Conservation (phyloP, 2,329 filamentous ascomycete genomes). For the Penicillium sp. region DNA sequence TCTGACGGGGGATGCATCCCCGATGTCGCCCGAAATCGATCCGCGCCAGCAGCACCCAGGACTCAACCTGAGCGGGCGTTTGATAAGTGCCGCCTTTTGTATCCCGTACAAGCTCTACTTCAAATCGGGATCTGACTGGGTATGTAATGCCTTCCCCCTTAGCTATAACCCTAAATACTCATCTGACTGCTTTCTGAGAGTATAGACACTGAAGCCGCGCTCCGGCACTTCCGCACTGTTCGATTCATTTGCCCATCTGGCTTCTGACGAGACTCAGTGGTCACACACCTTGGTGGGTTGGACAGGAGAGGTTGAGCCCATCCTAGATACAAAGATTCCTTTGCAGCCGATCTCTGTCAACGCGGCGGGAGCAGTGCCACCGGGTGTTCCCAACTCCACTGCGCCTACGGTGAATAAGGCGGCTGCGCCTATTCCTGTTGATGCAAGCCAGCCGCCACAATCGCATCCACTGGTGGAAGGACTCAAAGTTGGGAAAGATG, state of each 20-base stretch:
- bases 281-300: conserved; percentile 89
- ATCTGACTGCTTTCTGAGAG: conserved; percentile 7
- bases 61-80: conserved; percentile 55
- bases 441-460: conserved; percentile 53
- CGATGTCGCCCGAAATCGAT: conserved; percentile 46
- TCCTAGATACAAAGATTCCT: conserved; percentile 24
- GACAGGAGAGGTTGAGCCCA: conserved; percentile 78
- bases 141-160: conserved; percentile 27
- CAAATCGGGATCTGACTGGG: conserved; percentile 52
- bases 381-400: conserved; percentile 30
- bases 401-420: conserved; percentile 60
- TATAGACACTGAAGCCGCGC: conserved; percentile 66
- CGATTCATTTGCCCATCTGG: conserved; percentile 82
- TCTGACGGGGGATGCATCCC: conserved; percentile 37
- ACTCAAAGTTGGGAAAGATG: conserved; percentile 63
- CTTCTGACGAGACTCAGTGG: conserved; percentile 78
- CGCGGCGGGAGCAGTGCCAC: conserved; percentile 19
- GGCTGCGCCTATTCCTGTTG: conserved; percentile 72
- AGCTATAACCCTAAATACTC: not conserved
- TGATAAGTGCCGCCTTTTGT: conserved; percentile 61
- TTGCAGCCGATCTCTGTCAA: conserved; percentile 31
- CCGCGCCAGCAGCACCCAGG: conserved; percentile 53
- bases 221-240: conserved; percentile 87
- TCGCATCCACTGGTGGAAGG: conserved; percentile 61
- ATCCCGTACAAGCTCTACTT: conserved; percentile 58